These are phyloP conservation scores for Zygoascus tannicola DNA, from an alignment of 805 yeast species.

Conservation along the genomic window DNA sequence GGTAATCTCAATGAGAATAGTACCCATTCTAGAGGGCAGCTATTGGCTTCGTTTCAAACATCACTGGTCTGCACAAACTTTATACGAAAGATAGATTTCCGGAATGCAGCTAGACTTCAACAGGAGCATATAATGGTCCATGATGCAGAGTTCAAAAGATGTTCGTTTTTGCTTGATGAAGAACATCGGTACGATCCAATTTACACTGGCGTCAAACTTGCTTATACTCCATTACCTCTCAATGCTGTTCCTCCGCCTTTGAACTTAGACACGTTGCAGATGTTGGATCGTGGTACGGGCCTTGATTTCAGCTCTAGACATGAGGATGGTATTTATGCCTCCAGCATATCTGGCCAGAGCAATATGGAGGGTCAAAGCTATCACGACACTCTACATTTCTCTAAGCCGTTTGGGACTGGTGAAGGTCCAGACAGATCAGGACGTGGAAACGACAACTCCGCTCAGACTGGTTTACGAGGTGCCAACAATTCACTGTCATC, in stretches of 20 bases:
- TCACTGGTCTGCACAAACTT: conserved; percentile 54
- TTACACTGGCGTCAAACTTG: conserved; percentile 35
- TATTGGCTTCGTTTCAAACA: conserved; percentile 42
- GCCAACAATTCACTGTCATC: background rate
- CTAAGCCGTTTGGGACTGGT: too few relatives aligned
- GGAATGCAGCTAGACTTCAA: conserved; percentile 43
- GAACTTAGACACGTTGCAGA: conserved; percentile 38
- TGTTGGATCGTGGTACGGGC: conserved; percentile 22
- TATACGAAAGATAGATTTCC: conserved; percentile 41
- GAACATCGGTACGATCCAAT: conserved; percentile 33
- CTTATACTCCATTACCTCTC: conserved; percentile 45
- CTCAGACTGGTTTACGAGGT: background rate
- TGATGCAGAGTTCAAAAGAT: conserved; percentile 78
- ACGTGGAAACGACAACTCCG: background rate
- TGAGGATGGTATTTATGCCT: conserved; percentile 15
- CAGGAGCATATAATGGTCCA: conserved; percentile 55
- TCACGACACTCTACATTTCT: too few relatives aligned
- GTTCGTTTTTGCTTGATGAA: conserved; percentile 57
- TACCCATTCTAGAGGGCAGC: conserved; percentile 10
- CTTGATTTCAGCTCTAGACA: conserved; percentile 9
- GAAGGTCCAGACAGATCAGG: background rate
- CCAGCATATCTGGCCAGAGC: conserved; percentile 1
- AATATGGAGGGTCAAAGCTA: background rate
- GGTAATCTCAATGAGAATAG: conserved; percentile 3
- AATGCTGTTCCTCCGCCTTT: conserved; percentile 59